phyloP scores from a whole-genome alignment of 257 asterid genomes.

The Nemophila menziesii region DNA sequence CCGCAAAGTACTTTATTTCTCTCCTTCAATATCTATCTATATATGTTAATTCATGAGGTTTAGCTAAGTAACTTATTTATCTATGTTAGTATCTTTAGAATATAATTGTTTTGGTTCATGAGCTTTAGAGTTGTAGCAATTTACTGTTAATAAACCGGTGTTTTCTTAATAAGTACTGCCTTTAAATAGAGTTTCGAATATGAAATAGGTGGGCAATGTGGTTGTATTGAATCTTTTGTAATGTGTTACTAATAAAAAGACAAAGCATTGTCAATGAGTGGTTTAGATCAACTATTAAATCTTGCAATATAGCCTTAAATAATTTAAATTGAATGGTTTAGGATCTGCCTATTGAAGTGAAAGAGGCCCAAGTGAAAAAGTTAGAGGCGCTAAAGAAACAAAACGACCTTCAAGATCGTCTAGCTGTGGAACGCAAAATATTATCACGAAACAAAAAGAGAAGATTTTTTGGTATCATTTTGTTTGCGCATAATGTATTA shows the following conservation, averaged over 20 bases:
- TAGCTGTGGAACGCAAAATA: conserved; percentile 64
- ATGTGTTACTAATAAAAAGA: no score
- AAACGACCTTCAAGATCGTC: conserved; percentile 61
- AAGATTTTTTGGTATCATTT: conserved; percentile 55
- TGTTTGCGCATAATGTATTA: not conserved
- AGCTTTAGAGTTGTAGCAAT: not conserved
- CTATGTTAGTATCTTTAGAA: not conserved
- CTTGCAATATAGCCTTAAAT: not conserved
- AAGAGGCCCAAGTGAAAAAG: conserved; percentile 66
- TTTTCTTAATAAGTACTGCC: not conserved
- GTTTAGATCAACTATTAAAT: no score
- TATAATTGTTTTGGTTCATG: not conserved
- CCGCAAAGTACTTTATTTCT: conserved; percentile 46
- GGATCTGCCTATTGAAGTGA: conserved; percentile 69
- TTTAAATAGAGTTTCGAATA: not conserved
- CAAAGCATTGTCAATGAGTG: no score
- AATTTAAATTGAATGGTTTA: conserved; percentile 13
- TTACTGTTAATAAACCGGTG: not conserved
- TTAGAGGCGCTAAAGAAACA: conserved; percentile 79
- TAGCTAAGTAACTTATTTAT: not conserved
- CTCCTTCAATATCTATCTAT: conserved; percentile 1
- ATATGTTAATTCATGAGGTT: no score
- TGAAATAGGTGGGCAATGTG: no score
- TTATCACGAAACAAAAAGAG: conserved; percentile 64
- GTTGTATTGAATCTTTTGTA: no score